Conservation (phyloP, 805 yeast species). For the Teunomyces aglyptinius region DNA sequence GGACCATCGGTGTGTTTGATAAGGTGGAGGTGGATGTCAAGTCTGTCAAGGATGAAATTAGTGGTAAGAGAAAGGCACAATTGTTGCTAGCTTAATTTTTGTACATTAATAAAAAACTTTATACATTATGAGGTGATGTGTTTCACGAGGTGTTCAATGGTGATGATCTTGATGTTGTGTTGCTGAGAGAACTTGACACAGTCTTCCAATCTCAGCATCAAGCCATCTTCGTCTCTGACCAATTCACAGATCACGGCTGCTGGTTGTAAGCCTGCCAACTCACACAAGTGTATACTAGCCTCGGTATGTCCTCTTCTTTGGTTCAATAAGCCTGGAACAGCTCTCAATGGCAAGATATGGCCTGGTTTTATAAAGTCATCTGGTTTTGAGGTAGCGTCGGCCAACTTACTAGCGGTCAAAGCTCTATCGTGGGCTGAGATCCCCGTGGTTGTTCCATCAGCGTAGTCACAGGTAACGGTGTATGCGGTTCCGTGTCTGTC, state of each 20-base stretch:
- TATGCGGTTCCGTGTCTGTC: conserved; percentile 98
- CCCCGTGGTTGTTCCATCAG: conserved; percentile 93
- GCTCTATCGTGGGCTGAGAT: conserved; percentile 94
- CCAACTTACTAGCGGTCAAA: conserved; percentile 70
- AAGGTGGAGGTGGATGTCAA: conserved; percentile 79
- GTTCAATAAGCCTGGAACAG: conserved; percentile 78
- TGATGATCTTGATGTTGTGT: conserved; percentile 66
- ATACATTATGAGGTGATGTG: conserved; percentile 20
- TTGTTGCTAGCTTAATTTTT: conserved; percentile 40
- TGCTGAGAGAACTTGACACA: conserved; percentile 67
- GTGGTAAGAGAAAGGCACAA: conserved; percentile 92
- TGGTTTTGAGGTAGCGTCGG: conserved; percentile 55
- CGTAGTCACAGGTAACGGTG: conserved; percentile 85
- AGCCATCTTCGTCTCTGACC: conserved; percentile 89
- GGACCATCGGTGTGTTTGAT: conserved; percentile 73
- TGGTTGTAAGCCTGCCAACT: conserved; percentile 71
- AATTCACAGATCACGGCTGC: conserved; percentile 94
- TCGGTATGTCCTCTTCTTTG: conserved; percentile 94
- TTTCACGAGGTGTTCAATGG: conserved; percentile 70
- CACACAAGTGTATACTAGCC: conserved; percentile 88
- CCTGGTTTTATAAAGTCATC: conserved; percentile 87
- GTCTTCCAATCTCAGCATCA: conserved; percentile 91
- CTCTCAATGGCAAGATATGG: conserved; percentile 89
- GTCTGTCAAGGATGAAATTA: conserved; percentile 77
- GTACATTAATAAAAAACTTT: conserved; percentile 3